Evolutionary conservation across 1,139 yeast genomes (phyloP), one percentile per base, ranked within the genome.

Genomic region (Taphrina pruni): DNA sequence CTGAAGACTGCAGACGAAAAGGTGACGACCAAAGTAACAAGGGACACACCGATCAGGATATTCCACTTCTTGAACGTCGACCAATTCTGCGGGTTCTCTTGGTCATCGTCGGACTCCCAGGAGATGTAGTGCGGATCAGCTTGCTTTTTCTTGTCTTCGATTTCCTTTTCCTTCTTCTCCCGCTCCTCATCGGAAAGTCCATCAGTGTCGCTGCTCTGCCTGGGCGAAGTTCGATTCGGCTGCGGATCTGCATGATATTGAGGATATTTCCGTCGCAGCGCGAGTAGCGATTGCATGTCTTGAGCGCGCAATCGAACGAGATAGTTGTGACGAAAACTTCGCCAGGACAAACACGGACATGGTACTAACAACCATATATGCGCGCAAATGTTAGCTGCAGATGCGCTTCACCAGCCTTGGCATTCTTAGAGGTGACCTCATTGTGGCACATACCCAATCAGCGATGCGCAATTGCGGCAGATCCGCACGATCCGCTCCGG

Each of bases 11-110:
- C 76, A 81, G 73, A 36, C 87, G 88, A 0, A 89, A 88, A 0
- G 88, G 83, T 73, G 84, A 86, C 39, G 86, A 83, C 0, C 89
- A 86, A 0, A 88, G 82, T 7, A 85, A 88, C 64, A n/a, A 60
- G 39, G 12, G 69, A 48, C 21, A 61, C 65, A 12, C 60, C 41
- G 38, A 58, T 35, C 8, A 68, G 45, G 50, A 69, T 55, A 35
- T 21, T 45, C 71, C 71, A 69, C 41, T 58, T 65, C 48, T 61
- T 58, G 1, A 17, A 11, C 20, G 41, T 82, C 85, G 84, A 74
- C 87, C 87, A 6, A 85, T 86, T 8, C 84, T 79, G 3, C 12
- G 90, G 90, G 73, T 86, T 81, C 64, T 84, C 87, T 0, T 86
- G 86, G 73, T 86, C 89, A 69, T 83, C 81, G 0, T 79, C 82